Base-by-base conservation (phyloP, 208 protist genomes). In the Herpetomonas tarakana region DNA sequence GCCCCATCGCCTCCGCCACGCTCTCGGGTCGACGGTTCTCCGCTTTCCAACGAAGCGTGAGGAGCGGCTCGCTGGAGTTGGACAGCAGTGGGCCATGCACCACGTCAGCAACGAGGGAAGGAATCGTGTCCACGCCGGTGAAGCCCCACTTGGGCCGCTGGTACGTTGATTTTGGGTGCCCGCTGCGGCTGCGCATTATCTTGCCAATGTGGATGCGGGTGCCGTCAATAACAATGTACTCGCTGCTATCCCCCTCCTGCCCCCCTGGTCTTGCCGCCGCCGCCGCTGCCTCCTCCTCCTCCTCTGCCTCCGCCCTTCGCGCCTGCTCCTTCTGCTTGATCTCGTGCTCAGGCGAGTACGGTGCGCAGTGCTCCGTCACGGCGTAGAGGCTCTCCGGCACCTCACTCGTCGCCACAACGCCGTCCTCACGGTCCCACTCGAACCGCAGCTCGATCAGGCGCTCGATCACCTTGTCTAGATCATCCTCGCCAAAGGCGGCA, bases 351-450 rank as follows among this genome's bases (percentile, higher is more conserved):
- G 56, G 16, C 35, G 76, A 39, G 59, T 81, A 92, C 11, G 81
- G 79, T 16, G 71, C 58, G 58, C 81, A 87, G 75, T 95, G 88
- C 46, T 66, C 78, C 11, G 74, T 76, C 46, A 72, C 50, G 16
- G 51, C 24, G 56, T 76, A 79, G 21, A 91, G 53, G 7, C 72
- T 75, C 21, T 54, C 52, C 16, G 88, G 85, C 22, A 95, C 78
- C 53, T 88, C 61, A 55, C 68, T 80, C 35, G 74, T 65, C 21
- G 76, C 74, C 18, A 88, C 35, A 16, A 95, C 59, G 35, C 72
- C 85, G 50, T 95, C 88, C 71, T 78, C 83, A 27, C 68, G 70
- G 69, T 95, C 88, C 86, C 88, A 95, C 50, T 78, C 53, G 63
- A 92, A 91, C 47, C 88, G 80, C n/a, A 91, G 46, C 59, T 86